Conservation (phyloP, 2,329 filamentous ascomycete genomes). For the Rasamsonia emersonii region DNA sequence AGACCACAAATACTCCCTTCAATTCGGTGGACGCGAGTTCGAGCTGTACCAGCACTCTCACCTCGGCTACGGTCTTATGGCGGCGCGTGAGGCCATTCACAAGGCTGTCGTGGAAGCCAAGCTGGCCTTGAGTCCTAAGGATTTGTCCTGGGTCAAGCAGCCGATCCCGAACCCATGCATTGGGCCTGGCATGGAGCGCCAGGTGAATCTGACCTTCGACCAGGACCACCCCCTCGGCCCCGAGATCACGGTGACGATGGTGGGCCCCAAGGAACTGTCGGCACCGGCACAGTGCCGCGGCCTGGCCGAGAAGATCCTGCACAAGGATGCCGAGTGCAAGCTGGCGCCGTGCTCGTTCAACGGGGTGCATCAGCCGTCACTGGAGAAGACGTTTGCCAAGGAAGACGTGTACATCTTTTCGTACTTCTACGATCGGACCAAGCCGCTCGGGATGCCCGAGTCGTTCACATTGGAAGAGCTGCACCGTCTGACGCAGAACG, state of each 20-base stretch:
- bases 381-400: constrained; percentile 81
- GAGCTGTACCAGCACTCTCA: constrained; percentile 97
- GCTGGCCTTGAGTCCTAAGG: constrained; percentile 52
- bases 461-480: constrained; percentile 89
- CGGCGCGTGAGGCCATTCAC: constrained; percentile 81
- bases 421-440: constrained; percentile 94
- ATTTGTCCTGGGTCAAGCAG: constrained; percentile 59
- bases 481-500: constrained; percentile 72
- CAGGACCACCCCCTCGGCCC: constrained; percentile 57
- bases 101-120: constrained; percentile 63
- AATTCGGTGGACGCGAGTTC: constrained; percentile 84
- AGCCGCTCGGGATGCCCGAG: constrained; percentile 95
- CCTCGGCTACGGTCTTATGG: constrained; percentile 93
- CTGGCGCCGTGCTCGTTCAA: constrained; percentile 97
- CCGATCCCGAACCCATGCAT: constrained; percentile 81
- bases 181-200: constrained; percentile 65
- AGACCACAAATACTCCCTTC: constrained; percentile 90
- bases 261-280: constrained; percentile 60
- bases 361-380: constrained; percentile 84
- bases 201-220: constrained; percentile 63
- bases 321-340: constrained; percentile 74
- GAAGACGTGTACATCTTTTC: constrained; percentile 96
- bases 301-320: constrained; percentile 80
- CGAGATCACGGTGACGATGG: constrained; percentile 70
- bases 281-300: constrained; percentile 81